Percentiles rank a stretch among this genome's conserved stretches.
These are phyloP conservation scores for Hortiboletus flavorubellus DNA, from an alignment of 768 basidiomycete genomes.

Conservation along the genomic window DNA sequence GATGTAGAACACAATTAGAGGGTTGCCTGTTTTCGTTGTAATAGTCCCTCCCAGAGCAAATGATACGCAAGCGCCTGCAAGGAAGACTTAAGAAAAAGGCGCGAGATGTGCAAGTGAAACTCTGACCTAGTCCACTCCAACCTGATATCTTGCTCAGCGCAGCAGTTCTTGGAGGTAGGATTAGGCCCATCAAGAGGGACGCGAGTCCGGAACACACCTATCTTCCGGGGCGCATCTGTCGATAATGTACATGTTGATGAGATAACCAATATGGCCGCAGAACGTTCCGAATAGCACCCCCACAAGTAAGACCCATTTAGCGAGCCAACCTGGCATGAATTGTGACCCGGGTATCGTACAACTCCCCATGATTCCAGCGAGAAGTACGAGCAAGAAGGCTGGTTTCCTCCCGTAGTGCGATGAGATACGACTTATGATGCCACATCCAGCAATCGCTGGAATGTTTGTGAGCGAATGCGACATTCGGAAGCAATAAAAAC, in stretches of 20 bases:
- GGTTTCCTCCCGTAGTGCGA: slow-evolving; percentile 29
- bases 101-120: neutral
- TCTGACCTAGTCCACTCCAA: slow-evolving; percentile 28
- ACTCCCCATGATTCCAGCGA: slow-evolving; percentile 3
- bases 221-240: slow-evolving; percentile 24
- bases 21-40: slow-evolving; percentile 25
- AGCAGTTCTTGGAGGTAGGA: slow-evolving; percentile 18
- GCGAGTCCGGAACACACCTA: slow-evolving; percentile 11
- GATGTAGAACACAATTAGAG: slow-evolving; percentile 22
- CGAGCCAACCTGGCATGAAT: slow-evolving; percentile 10
- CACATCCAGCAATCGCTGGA: slow-evolving; percentile 25
- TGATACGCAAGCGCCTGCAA: slow-evolving; percentile 24
- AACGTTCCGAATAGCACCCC: slow-evolving; percentile 19
- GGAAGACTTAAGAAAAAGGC: neutral
- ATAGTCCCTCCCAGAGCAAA: slow-evolving; percentile 30
- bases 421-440: slow-evolving; percentile 21
- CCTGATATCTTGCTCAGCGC: slow-evolving; percentile 26
- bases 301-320: slow-evolving; percentile 15
- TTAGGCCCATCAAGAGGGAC: slow-evolving; percentile 2
- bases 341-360: slow-evolving; percentile 19
- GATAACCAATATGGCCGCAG: slow-evolving; percentile 14
- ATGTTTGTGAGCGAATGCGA: neutral
- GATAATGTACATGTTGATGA: slow-evolving; percentile 29
- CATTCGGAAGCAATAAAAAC: neutral
- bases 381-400: slow-evolving; percentile 12